phyloP scores from a whole-genome alignment of 148 eudicot species.

The Polygonum maritimum region DNA sequence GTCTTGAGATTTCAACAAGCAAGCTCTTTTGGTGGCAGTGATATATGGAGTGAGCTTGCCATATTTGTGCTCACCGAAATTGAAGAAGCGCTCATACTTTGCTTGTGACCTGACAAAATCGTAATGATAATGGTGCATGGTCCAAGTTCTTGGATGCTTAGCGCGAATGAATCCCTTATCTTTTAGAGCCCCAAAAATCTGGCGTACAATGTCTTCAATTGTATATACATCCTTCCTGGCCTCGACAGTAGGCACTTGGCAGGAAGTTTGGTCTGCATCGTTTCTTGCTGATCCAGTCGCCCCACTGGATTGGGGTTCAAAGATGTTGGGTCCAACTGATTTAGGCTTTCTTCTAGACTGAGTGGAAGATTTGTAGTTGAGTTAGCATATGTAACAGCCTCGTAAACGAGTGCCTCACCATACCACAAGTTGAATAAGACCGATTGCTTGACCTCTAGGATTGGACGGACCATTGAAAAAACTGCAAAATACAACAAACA shows the following conservation, averaged over 20 bases:
- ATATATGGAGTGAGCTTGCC: background rate
- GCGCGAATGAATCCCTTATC: no score
- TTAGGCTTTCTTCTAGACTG: no score
- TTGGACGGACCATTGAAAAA: background rate
- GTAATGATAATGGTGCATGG: fast-evolving
- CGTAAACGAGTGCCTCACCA: background rate
- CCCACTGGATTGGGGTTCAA: no score
- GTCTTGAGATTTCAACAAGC: background rate
- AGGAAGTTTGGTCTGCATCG: no score
- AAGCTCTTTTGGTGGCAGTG: background rate
- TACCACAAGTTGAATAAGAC: background rate
- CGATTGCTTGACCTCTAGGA: background rate
- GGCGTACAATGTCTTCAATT: background rate
- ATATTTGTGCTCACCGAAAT: background rate
- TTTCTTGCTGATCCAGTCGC: no score
- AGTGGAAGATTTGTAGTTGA: no score
- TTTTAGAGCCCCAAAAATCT: background rate
- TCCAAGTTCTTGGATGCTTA: no score
- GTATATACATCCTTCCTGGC: no score
- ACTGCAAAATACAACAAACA: background rate
- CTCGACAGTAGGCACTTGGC: no score
- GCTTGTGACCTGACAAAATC: background rate
- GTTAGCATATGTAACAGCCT: no score
- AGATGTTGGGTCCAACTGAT: no score
- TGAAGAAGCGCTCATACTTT: background rate